Evolutionary conservation across 768 basidiomycete genomes (phyloP).

Genomic region (Suillus clintonianus): DNA sequence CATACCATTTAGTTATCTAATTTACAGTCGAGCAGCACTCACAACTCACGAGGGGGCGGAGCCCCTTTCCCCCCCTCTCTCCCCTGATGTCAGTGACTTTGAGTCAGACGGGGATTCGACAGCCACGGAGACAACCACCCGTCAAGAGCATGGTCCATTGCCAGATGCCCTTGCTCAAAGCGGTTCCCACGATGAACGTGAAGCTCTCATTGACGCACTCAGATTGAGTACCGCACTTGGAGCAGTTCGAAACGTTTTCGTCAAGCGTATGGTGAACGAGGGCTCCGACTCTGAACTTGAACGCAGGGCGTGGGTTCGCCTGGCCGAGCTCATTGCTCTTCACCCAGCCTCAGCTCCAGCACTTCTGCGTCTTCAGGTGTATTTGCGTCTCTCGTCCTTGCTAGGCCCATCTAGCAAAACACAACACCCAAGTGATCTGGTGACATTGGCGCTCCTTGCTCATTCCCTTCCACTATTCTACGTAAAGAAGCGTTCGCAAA

Average conservation of each 20-base stretch:
- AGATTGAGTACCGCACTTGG: slow-evolving; percentile 37
- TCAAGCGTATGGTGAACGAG: slow-evolving; percentile 1
- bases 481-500: slow-evolving; percentile 41
- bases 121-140: slow-evolving; percentile 28
- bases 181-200: slow-evolving; percentile 41
- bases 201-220: slow-evolving; percentile 39
- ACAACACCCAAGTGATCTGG: slow-evolving; percentile 47
- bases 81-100: slow-evolving; percentile 24
- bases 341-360: slow-evolving; percentile 26
- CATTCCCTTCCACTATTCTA: slow-evolving; percentile 42
- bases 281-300: slow-evolving; percentile 34
- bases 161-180: slow-evolving; percentile 34
- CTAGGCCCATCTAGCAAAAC: slow-evolving; percentile 5
- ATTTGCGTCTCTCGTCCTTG: slow-evolving; percentile 47
- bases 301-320: slow-evolving; percentile 50
- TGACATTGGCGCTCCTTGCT: slow-evolving; percentile 59
- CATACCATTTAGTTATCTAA: slow-evolving; percentile 25
- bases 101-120: slow-evolving; percentile 32
- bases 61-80: slow-evolving; percentile 28
- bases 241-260: slow-evolving; percentile 30
- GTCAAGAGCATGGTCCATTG: slow-evolving; percentile 17
- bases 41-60: slow-evolving; percentile 13
- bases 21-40: slow-evolving; percentile 6
- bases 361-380: slow-evolving; percentile 52
- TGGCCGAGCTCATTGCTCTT: slow-evolving; percentile 49